Base-by-base conservation (phyloP, 2,329 filamentous ascomycete species). In the Colletotrichum sansevieriae region DNA sequence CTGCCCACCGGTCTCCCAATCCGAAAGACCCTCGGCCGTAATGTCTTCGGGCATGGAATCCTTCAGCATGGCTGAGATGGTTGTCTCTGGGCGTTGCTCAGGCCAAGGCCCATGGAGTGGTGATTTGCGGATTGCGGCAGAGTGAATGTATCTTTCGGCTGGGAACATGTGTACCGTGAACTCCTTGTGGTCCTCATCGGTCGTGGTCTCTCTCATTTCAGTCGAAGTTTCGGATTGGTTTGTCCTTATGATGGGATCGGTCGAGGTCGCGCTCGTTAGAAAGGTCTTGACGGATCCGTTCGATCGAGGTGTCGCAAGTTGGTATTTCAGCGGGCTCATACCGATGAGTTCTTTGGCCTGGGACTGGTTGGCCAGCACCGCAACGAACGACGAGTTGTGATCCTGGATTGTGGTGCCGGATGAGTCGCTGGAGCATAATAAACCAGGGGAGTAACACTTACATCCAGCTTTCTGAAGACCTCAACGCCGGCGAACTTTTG, bases 401-500 rank as follows among this genome's bases (percentile, higher is more conserved):
- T 83, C 81, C 84, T 87, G 64, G 12, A 54, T 57, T 12, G 8
- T 8, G 1, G 29, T 2, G 37, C 7, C 4, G 1, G 18, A 13
- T 15, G 20, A 65, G 9, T 22, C 2, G n/a, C 12, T 3, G 15
- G 18, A 15, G 9, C 5, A 20, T 22, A 37, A 44, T 22, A 0
- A 18, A 13, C 52, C 9, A 29, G 39, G 2, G n/a, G 7, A 22
- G 49, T 1, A 51, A 9, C 25, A 13, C 67, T 56, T 72, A 82
- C 82, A 52, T 80, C 76, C 41, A 84, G 76, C 75, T 80, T 82
- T 77, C 83, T 85, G 75, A 89, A 89, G 41, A 84, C 78, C 46
- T 88, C 84, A 51, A 88, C 80, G 2, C 79, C 76, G 63, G 83
- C 84, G 71, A 84, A 78, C 63, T 80, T 79, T 76, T 87, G 82